phyloP scores from a whole-genome alignment of 768 basidiomycete genomes.

The Russula sp. region DNA sequence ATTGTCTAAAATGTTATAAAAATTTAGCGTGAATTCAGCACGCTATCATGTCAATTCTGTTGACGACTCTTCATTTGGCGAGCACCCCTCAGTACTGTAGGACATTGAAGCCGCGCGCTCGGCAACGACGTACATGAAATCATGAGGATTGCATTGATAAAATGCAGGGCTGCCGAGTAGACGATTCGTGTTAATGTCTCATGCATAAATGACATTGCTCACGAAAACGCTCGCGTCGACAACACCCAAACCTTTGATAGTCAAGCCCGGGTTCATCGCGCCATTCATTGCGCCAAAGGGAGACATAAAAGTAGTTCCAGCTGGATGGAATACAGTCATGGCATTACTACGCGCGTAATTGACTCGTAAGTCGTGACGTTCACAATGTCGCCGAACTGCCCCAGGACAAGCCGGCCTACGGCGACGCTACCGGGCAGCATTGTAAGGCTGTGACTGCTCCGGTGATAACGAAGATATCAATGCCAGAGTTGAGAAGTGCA shows the following conservation, averaged over 20 bases:
- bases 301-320: slow-evolving; percentile 11
- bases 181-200: too few species aligned
- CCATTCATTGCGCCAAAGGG: background rate
- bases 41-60: too few species aligned
- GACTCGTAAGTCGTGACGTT: too few species aligned
- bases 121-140: slow-evolving; percentile 1
- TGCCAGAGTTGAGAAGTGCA: background rate
- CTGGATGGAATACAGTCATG: slow-evolving; percentile 13
- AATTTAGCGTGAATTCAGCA: too few species aligned
- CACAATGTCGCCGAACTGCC: background rate
- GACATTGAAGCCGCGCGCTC: background rate
- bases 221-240: slow-evolving; percentile 16
- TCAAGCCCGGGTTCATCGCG: too few species aligned
- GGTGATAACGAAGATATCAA: background rate
- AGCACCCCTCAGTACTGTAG: too few species aligned
- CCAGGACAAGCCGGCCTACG: slow-evolving; percentile 3
- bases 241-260: slow-evolving; percentile 2
- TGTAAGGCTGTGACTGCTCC: background rate
- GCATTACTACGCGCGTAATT: slow-evolving; percentile 6
- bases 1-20: too few species aligned
- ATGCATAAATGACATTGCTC: background rate
- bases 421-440: background rate
- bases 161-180: background rate
- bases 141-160: slow-evolving; percentile 11
- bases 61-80: too few species aligned